Base-by-base conservation (phyloP, 208 protist genomes). In the Crithidia thermophila region DNA sequence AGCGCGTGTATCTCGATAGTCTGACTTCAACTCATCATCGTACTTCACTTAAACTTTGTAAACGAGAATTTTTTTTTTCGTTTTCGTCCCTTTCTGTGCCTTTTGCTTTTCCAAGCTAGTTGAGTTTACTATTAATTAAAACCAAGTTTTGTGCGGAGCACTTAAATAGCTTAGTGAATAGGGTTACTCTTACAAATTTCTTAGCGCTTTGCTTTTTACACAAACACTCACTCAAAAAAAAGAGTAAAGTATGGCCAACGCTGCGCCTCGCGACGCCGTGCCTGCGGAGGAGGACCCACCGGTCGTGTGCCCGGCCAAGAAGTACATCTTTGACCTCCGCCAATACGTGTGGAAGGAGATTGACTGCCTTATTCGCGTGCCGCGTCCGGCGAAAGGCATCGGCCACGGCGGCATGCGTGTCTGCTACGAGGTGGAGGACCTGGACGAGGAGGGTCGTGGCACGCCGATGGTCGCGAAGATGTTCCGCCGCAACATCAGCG, bases 391-490 rank as follows among this genome's bases (percentile, higher is more conserved):
- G 36, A 87, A 79, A 31, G 74, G 58, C 2, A 72, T 93, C 45
- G 83, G 76, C 9, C 76, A 82, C 21, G 89, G 89, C 40, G 89
- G 89, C 46, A 95, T 95, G 89, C 86, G 89, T 28, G 70, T 93
- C 13, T 95, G 89, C 65, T 95, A 82, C 69, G 76, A 85, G 46
- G 89, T 95, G n/a, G 85, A 90, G 68, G 86, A 95, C 61, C 39
- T 91, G 13, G 89, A 95, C 23, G 84, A 91, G 64, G 79, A 93
- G 39, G 85, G 85, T 10, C 43, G 28, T 0, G 71, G 76, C 16
- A 84, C 77, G 23, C 46, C 63, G 10, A 93, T 92, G 81, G 84
- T 95, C 47, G 89, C 86, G n/a, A 95, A 95, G 81, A 73, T 95
- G 70, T 95, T 95, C 56, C 77, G 84, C 33, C 81, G 73, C 40